These are phyloP conservation scores for Rhytidiadelphus loreus DNA, from an alignment of 225 moss, liverwort and hornwort species.

Conservation along the genomic window DNA sequence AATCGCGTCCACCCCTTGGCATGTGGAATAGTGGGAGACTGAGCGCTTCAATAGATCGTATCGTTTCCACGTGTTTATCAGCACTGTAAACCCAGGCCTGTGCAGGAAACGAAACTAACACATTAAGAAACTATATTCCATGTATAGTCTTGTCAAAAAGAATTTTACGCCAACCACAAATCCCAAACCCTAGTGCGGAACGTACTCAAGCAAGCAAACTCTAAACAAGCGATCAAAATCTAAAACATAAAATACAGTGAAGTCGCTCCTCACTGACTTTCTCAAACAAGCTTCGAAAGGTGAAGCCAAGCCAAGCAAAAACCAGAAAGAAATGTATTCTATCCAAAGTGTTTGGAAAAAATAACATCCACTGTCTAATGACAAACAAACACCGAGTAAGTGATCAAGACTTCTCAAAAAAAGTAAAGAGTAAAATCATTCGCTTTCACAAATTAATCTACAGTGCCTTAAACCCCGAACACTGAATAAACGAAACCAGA, in stretches of 20 bases:
- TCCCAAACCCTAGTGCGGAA: neutral
- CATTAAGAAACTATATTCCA: neutral
- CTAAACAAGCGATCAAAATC: too few species aligned
- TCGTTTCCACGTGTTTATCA: conserved; percentile 92
- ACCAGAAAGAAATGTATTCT: neutral
- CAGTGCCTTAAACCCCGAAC: neutral
- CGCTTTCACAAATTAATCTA: neutral
- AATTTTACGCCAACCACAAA: neutral
- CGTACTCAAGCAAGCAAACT: neutral
- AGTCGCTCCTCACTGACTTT: neutral
- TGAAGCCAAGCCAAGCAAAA: neutral
- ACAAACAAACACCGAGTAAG: neutral
- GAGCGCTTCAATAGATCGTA: conserved; percentile 71
- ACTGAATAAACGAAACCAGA: neutral
- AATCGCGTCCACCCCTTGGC: conserved; percentile 63
- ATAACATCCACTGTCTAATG: neutral
- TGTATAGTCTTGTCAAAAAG: neutral
- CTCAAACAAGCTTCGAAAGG: neutral
- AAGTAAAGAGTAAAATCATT: neutral
- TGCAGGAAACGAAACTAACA: neutral
- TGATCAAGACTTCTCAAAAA: neutral
- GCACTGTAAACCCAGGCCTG: conserved; percentile 74
- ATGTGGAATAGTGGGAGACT: conserved; percentile 66
- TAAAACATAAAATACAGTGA: neutral
- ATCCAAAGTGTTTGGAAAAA: neutral